phyloP scores from a whole-genome alignment of 495 filamentous ascomycete species.

The Xylaria longipes region DNA sequence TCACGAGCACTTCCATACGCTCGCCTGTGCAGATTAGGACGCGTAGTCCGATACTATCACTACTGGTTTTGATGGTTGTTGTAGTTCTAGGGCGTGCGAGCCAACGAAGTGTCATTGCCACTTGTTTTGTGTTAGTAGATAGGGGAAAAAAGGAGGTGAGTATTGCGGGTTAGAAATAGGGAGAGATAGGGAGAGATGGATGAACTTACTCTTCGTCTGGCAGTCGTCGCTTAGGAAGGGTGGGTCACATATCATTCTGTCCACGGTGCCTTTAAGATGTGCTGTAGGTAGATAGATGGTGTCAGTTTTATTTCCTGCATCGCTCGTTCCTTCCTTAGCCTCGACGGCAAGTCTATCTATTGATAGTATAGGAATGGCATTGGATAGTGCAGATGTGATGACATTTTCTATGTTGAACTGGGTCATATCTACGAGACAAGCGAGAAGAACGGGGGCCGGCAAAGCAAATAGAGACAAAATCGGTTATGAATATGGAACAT shows the following conservation, averaged over 20 bases:
- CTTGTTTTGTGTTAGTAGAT: conserved; percentile 41
- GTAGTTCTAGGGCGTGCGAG: conserved; percentile 39
- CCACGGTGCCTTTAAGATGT: conserved; percentile 66
- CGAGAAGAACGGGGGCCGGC: not conserved
- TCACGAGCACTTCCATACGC: conserved; percentile 62
- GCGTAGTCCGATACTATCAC: not conserved
- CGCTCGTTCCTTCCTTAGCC: not conserved
- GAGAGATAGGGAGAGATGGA: not conserved
- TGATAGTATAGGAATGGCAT: not conserved
- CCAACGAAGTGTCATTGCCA: conserved; percentile 76
- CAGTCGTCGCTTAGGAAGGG: conserved; percentile 82
- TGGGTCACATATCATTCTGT: conserved; percentile 75
- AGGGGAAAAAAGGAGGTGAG: not conserved
- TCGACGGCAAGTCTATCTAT: not conserved
- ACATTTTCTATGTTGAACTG: not conserved
- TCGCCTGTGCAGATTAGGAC: conserved; percentile 78
- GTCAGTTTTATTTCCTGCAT: conserved; percentile 3
- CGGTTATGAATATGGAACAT: not conserved
- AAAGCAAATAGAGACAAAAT: not conserved
- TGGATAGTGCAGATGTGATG: not conserved
- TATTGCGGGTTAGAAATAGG: not conserved
- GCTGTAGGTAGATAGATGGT: conserved; percentile 32
- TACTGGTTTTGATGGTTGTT: not conserved
- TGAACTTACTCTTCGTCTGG: conserved; percentile 71
- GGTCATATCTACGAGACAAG: not conserved